A percentile compares a stretch with the other conserved stretches of the same genome.
Conservation (phyloP, 371 early-diverging fungal genomes). For the Furculomyces boomerangus region DNA sequence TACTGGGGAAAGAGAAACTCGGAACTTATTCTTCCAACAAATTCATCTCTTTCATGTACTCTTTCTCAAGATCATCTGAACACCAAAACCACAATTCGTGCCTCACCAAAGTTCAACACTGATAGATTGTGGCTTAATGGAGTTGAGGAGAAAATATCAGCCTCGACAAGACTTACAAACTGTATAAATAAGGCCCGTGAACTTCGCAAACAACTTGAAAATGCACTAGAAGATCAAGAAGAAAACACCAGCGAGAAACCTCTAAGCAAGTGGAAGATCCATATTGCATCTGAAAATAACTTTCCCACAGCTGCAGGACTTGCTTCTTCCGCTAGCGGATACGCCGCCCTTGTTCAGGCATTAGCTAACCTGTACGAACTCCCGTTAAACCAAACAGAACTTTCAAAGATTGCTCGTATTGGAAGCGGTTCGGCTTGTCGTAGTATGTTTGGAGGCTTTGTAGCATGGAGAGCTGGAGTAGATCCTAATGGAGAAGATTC, state of each 20-base stretch:
- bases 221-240: slow-evolving; percentile 23
- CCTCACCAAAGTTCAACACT: slow-evolving; percentile 34
- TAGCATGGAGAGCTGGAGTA: slow-evolving; percentile 86
- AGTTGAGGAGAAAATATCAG: slow-evolving; percentile 60
- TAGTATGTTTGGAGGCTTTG: slow-evolving; percentile 92
- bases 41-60: slow-evolving; percentile 91
- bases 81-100: slow-evolving; percentile 78
- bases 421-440: slow-evolving; percentile 97
- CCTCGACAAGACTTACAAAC: slow-evolving; percentile 65
- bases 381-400: slow-evolving; percentile 40
- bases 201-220: slow-evolving; percentile 48
- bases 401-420: slow-evolving; percentile 84
- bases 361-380: slow-evolving; percentile 61
- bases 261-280: slow-evolving; percentile 41
- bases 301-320: slow-evolving; percentile 99
- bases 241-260: slow-evolving; percentile 13
- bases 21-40: slow-evolving; percentile 82
- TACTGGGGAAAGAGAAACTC: slow-evolving; percentile 98
- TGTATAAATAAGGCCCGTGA: slow-evolving; percentile 65
- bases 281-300: slow-evolving; percentile 88
- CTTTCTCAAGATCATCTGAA: slow-evolving; percentile 89
- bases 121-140: slow-evolving; percentile 91
- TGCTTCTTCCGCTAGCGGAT: slow-evolving; percentile 97
- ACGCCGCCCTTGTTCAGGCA: slow-evolving; percentile 82
- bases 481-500: slow-evolving; percentile 68